Evolutionary conservation across 371 early-diverging fungal species (phyloP).

Genomic region (Mortierella polycephala): DNA sequence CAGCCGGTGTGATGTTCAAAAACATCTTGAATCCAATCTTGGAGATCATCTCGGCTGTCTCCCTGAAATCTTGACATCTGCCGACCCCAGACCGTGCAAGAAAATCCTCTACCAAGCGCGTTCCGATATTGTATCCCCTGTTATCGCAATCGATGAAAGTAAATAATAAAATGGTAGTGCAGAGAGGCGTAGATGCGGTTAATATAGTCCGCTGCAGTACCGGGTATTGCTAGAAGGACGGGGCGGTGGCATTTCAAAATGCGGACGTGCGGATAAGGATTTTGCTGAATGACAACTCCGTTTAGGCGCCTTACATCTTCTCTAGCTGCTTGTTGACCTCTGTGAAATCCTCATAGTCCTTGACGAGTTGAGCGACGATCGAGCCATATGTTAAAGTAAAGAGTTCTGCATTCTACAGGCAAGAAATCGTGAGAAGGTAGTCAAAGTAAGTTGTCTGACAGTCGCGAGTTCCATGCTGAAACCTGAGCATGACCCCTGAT

Average conservation of each 20-base stretch:
- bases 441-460: too few relatives aligned
- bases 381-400: slow-evolving; percentile 98
- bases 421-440: too few relatives aligned
- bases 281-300: background rate
- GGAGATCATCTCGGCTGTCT: slow-evolving; percentile 92
- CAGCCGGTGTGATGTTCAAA: slow-evolving; percentile 87
- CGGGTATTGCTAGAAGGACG: too few relatives aligned
- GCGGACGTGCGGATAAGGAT: background rate
- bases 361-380: slow-evolving; percentile 93
- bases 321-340: slow-evolving; percentile 97
- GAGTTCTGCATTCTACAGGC: slow-evolving; percentile 89
- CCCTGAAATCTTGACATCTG: slow-evolving; percentile 89
- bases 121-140: slow-evolving; percentile 98
- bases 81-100: slow-evolving; percentile 85
- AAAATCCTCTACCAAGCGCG: slow-evolving; percentile 95
- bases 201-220: too few relatives aligned
- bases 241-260: background rate
- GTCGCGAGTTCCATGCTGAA: background rate
- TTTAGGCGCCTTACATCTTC: slow-evolving; percentile 78
- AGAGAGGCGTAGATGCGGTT: background rate
- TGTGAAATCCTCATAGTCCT: slow-evolving; percentile 93
- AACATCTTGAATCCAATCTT: slow-evolving; percentile 98
- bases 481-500: background rate
- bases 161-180: background rate
- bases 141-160: background rate